Evolutionary conservation across 768 basidiomycete species (phyloP), one percentile per base, ranked within the genome.

Genomic region (Strobilomyces confusus): DNA sequence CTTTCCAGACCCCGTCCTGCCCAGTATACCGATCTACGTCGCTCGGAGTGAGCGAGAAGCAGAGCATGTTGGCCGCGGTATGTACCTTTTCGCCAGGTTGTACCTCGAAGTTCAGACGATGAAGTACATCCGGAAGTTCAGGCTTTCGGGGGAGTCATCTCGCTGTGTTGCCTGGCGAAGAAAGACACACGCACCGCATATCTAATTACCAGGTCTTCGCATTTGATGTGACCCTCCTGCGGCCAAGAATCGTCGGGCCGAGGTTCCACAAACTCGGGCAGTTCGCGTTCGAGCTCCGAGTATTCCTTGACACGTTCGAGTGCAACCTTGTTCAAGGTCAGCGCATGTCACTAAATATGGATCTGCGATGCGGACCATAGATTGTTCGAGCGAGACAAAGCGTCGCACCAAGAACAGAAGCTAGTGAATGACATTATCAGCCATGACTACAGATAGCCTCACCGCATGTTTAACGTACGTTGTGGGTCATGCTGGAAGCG

Each of bases 221-320:
- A 87, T 58, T 77, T 76, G 59, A 94, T 79, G 54, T 78, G 73
- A 33, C 89, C 89, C 7, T 69, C 72, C 5, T 81, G 74, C 3
- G 94, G 94, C 94, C 94, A 97, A 30, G 81, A 75, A 6, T 80
- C 72, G 1, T 83, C 76, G 5, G 94, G 93, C n/a, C 92, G 75
- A 4, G 91, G 92, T 54, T 97, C 92, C 40, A 90, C 67, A 63
- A 87, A 90, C 66, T 98, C 94, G 1, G 92, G 77, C 9, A 86
- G 79, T 73, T 98, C 94, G 25, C 79, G 79, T 38, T 74, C 67
- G 26, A 94, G 70, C 58, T 92, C 89, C 5, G 92, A 87, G 66
- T 88, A 95, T 72, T 95, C 94, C 65, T 93, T 93, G 67, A 95
- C 82, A 48, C 94, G 86, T 68, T 95, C 92, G 33, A 92, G 72